Evolutionary conservation across 2,329 filamentous ascomycete genomes (phyloP).

Genomic region (Aspergillus brasiliensis): DNA sequence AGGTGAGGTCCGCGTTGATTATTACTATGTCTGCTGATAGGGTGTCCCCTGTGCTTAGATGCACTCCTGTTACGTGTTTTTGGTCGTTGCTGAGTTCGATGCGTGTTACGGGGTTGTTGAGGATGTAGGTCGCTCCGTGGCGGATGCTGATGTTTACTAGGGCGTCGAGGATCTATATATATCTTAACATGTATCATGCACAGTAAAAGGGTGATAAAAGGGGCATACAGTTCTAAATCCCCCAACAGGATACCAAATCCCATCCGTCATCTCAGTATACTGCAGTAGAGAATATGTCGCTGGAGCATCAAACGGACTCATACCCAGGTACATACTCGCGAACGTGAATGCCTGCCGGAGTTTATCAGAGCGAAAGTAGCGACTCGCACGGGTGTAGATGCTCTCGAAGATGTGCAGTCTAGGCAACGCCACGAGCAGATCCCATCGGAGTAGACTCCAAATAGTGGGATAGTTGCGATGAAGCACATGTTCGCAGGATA

Average conservation of each 20-base stretch:
- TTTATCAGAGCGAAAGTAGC: slow-evolving; percentile 71
- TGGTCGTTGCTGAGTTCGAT: slow-evolving; percentile 56
- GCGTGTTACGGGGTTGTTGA: slow-evolving; percentile 59
- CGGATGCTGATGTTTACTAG: slow-evolving; percentile 65
- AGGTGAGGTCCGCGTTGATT: slow-evolving; percentile 73
- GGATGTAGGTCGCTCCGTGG: slow-evolving; percentile 63
- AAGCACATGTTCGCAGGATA: slow-evolving; percentile 67
- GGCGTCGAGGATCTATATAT: slow-evolving; percentile 57
- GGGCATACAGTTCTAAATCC: slow-evolving; percentile 60
- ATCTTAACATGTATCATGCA: not conserved
- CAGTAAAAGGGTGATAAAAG: slow-evolving; percentile 26
- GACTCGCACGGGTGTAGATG: slow-evolving; percentile 65
- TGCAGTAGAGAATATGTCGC: slow-evolving; percentile 73
- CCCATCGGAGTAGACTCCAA: slow-evolving; percentile 58
- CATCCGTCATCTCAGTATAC: slow-evolving; percentile 74
- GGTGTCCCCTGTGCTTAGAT: slow-evolving; percentile 39
- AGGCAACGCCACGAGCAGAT: slow-evolving; percentile 62
- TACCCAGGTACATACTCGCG: slow-evolving; percentile 81
- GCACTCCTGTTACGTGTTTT: not conserved
- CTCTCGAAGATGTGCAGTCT: slow-evolving; percentile 70
- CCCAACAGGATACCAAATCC: slow-evolving; percentile 68
- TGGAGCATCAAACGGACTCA: slow-evolving; percentile 75
- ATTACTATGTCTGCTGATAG: slow-evolving; percentile 67
- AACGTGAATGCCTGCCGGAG: slow-evolving; percentile 73
- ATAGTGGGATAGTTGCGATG: slow-evolving; percentile 67